Base-by-base conservation (phyloP, 2,329 filamentous ascomycete genomes). In the Basipetospora chlamydospora region DNA sequence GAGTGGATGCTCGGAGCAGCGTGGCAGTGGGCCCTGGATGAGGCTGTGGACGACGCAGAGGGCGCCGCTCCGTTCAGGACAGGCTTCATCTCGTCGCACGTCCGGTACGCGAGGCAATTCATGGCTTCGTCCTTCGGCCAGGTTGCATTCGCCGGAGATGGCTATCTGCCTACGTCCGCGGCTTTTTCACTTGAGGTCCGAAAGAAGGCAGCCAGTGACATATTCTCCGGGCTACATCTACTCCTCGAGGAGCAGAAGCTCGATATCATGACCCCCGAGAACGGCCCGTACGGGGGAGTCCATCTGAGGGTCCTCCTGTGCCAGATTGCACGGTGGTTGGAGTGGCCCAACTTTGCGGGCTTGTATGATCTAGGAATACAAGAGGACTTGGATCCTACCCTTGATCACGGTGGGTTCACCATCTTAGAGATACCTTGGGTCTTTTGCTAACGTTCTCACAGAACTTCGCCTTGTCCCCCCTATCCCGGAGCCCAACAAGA, bases 241-340 rank as follows among this genome's bases (percentile, higher is more conserved):
- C 62, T 93, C n/a, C 69, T 81, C 0, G 88, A 98, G 53, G 90
- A 98, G 52, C 69, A 81, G 43, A 96, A 93, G 51, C 68, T 98
- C 2, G 74, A 83, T 42, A 70, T 77, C 4, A 62, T 66, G 42
- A 55, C 56, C 0, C 57, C 63, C 0, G 63, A 67, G 35, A 58
- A 59, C 26, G 44, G 48, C 2, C 61, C 63, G 3, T 58, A 61
- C 0, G 60, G 64, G 0, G 57, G 61, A 18, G 53, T 56, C 8
- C 64, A 70, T 33, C 48, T 96, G 16, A 72, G 74, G n/a, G 76
- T 81, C 12, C 55, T 95, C 2, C 60, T 96, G 29, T 77, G 79
- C 31, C 88, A 95, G 51, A 66, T 98, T 39, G 74, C 80, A 1
- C 64, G 69, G 37, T 96, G 88, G 87, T 63, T 98, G 17, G 72